These are phyloP conservation scores for Lathyrus sativus DNA, from an alignment of 306 rosid genomes.

Conservation along the genomic window DNA sequence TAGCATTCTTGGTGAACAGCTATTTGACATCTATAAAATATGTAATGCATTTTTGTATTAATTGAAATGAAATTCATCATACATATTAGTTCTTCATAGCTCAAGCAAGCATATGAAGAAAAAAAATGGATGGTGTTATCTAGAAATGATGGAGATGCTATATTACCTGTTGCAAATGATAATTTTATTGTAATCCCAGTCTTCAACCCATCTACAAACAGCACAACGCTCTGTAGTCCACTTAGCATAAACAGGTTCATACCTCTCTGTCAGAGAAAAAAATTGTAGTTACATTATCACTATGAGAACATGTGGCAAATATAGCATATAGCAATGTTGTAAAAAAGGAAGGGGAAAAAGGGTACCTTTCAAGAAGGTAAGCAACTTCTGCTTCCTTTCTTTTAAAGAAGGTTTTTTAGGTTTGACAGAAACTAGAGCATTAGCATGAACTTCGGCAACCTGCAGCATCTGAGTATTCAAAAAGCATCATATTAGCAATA, in stretches of 20 bases:
- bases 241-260: constrained; percentile 88
- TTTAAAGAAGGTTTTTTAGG: constrained; percentile 83
- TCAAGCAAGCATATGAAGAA: constrained; percentile 26
- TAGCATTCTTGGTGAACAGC: constrained; percentile 99
- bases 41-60: constrained; percentile 23
- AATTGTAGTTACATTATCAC: constrained; percentile 27
- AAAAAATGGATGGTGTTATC: not conserved
- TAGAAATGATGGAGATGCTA: constrained; percentile 8
- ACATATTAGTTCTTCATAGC: constrained; percentile 17
- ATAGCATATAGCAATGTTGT: constrained; percentile 30
- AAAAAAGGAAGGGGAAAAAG: constrained; percentile 32
- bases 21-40: constrained; percentile 83
- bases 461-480: constrained; percentile 83
- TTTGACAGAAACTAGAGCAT: constrained; percentile 67
- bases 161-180: constrained; percentile 93
- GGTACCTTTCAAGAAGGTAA: constrained; percentile 87
- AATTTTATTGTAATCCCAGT: constrained; percentile 98
- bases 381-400: constrained; percentile 89
- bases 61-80: constrained; percentile 26
- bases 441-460: constrained; percentile 89
- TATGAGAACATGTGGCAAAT: constrained; percentile 31
- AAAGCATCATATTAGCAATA: constrained; percentile 38
- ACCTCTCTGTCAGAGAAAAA: constrained; percentile 67
- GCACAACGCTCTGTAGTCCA: constrained; percentile 99
- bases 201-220: constrained; percentile 99